Evolutionary conservation across 352 stramenopile genomes (phyloP), one percentile per base, ranked within the genome.

Genomic region (Elongisporangium anandrum): DNA sequence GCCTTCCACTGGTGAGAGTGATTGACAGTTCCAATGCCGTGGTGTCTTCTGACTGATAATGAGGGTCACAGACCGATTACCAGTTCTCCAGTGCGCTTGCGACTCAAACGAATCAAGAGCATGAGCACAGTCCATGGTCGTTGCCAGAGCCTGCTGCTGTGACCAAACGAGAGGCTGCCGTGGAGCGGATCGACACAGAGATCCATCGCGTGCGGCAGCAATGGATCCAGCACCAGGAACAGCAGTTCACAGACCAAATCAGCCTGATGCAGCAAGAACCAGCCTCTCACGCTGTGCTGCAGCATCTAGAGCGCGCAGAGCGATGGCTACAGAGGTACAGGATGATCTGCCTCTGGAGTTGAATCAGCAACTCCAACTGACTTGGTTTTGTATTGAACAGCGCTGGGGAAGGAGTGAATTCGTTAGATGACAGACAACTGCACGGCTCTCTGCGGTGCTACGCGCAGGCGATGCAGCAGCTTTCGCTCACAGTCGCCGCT

Each of bases 1-100:
- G 49, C 22, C 49, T 53, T 22, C 49, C 49, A 17, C 22, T 53
- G 49, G 49, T 53, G 22, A 53, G 49, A n/a, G n/a, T n/a, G n/a
- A n/a, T n/a, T n/a, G n/a, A n/a, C n/a, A n/a, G n/a, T n/a, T n/a
- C n/a, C n/a, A n/a, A n/a, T n/a, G n/a, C n/a, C n/a, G n/a, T n/a
- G n/a, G n/a, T n/a, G n/a, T n/a, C n/a, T n/a, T n/a, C n/a, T n/a
- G 34, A 53, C 21, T 60, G 29, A 22, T 26, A 34, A n/a, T n/a
- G n/a, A n/a, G n/a, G n/a, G n/a, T n/a, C n/a, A n/a, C n/a, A 63
- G 57, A 63, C 57, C 15, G 57, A 63, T 29, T 63, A 57, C 51
- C 34, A 63, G 6, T 19, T 21, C 15, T 22, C 57, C 13, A 63
- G 57, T 34, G 48, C 57, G 57, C 23, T 57, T 13, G 38, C 21